Base-by-base conservation (phyloP, 202 grass and related monocot genomes). In the Sporobolus alterniflorus region DNA sequence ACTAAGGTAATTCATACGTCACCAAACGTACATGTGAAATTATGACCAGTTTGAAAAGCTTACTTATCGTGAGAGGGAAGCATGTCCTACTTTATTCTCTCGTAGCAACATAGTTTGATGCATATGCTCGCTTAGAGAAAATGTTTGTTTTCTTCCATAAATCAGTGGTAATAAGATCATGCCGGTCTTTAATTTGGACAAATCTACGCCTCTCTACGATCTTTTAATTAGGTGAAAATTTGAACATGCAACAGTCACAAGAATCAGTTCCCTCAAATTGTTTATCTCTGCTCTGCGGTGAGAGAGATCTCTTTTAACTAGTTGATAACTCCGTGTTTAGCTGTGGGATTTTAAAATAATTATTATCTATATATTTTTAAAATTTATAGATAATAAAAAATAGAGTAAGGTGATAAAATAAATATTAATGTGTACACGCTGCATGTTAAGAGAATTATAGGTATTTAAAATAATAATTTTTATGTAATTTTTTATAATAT, bases 221-320 rank as follows among this genome's bases (percentile, higher is more conserved):
- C 15, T 32, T 34, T 64, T 13, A 55, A 39, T 39, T 6, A 22
- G 59, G 24, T 22, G 46, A 47, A 56, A 28, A 20, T 9, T 3
- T 14, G 15, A 5, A 13, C 26, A n/a, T 31, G 3, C 71, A 39
- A 39, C 51, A 36, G 25, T 39, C 36, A 50, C 22, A 82, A 73
- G 69, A 74, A 83, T 54, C 44, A 64, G 59, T 78, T 48, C 64
- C 22, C 32, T 18, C 9, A 0, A 65, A 65, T 80, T 71, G 8
- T 89, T 71, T 59, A 71, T 49, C 20, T 17, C 42, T 20, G 16
- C 6, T 5, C n/a, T n/a, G n/a, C n/a, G n/a, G n/a, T n/a, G 15
- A 55, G 76, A 70, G 71, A 42, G 77, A 89, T 89, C 64, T 54
- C 34, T 85, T 85, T 81, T 71, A 77, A 57, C n/a, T n/a, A n/a